phyloP scores from a whole-genome alignment of 108 stramenopile species.

The Cyclostephanos tholiformis region DNA sequence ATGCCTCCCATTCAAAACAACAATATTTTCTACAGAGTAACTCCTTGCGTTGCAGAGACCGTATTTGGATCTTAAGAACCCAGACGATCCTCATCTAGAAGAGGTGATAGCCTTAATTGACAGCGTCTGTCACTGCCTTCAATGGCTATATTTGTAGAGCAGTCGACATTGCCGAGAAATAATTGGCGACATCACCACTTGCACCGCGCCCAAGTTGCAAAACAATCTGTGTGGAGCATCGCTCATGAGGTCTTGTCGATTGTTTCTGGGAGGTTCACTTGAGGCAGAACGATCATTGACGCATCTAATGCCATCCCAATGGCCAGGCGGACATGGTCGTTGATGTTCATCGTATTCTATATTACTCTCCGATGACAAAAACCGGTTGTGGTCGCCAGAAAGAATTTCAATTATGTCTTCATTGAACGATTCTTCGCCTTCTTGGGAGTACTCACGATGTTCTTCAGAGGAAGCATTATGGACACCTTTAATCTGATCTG shows the following conservation, averaged over 20 bases:
- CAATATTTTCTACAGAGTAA: too few relatives aligned
- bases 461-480: not conserved
- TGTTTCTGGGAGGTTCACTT: not conserved
- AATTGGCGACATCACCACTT: not conserved
- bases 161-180: constrained; percentile 6
- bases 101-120: too few relatives aligned
- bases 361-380: not conserved
- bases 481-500: not conserved
- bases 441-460: not conserved
- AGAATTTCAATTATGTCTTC: constrained; percentile 7
- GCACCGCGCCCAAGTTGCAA: constrained; percentile 4
- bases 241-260: not conserved
- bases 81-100: too few relatives aligned
- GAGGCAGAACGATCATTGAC: not conserved
- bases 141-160: not conserved
- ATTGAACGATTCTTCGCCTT: not conserved
- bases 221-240: not conserved
- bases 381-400: not conserved
- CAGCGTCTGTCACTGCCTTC: too few relatives aligned
- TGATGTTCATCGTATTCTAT: not conserved
- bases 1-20: too few relatives aligned
- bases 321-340: not conserved
- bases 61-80: too few relatives aligned
- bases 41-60: too few relatives aligned
- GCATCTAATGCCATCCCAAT: not conserved